These are phyloP conservation scores for Prunus mira DNA, from an alignment of 306 rosid species.

Conservation along the genomic window DNA sequence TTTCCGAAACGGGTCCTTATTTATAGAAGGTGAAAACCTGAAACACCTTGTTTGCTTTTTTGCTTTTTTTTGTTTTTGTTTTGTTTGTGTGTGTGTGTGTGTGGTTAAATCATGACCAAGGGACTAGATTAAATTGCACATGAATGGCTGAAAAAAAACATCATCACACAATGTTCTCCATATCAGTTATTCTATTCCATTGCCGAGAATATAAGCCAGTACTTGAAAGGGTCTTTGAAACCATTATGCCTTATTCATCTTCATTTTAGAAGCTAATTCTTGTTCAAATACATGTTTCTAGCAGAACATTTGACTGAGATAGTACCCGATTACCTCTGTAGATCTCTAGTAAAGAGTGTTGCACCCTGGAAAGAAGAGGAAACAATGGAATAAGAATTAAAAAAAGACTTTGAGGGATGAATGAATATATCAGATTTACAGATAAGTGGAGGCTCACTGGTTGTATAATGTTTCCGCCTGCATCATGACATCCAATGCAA, in stretches of 20 bases:
- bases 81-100: no score
- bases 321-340: conserved; percentile 57
- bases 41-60: neutral
- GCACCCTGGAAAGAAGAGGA: conserved; percentile 51
- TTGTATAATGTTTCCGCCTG: conserved; percentile 86
- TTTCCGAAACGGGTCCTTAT: neutral
- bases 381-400: conserved; percentile 9
- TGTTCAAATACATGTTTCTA: neutral
- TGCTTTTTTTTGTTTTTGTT: no score
- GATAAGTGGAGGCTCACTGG: conserved; percentile 50
- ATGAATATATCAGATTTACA: neutral
- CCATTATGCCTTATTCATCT: neutral
- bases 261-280: neutral
- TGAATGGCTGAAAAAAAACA: neutral
- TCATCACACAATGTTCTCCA: neutral
- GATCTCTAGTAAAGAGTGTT: conserved; percentile 70
- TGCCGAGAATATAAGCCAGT: neutral
- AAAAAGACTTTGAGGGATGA: neutral
- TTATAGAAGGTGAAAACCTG: neutral
- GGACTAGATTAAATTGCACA: neutral
- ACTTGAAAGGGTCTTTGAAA: neutral
- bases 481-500: conserved; percentile 91
- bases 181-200: neutral
- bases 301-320: neutral
- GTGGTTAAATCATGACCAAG: neutral